Evolutionary conservation across 2,329 filamentous ascomycete species (phyloP).

Genomic region (Arthrobotrys sphaeroides): DNA sequence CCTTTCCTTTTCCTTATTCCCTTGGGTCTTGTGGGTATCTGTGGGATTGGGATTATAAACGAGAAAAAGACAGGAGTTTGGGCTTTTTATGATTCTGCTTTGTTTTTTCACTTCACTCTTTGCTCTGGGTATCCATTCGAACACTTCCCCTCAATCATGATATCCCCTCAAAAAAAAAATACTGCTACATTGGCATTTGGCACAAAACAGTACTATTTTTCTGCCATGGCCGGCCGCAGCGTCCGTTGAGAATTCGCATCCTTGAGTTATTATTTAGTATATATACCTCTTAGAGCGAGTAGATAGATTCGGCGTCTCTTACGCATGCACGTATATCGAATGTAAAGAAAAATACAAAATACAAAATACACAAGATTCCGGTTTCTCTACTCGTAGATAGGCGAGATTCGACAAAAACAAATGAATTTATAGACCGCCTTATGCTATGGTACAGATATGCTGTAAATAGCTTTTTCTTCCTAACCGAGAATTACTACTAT

Average conservation of each 20-base stretch:
- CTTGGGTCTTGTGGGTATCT: slow-evolving; percentile 4
- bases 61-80: slow-evolving; percentile 39
- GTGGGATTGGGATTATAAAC: slow-evolving; percentile 4
- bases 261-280: slow-evolving; percentile 4
- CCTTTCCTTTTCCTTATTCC: neutral
- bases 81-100: neutral
- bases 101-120: slow-evolving; percentile 24
- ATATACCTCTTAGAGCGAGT: slow-evolving; percentile 30
- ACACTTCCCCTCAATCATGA: slow-evolving; percentile 1
- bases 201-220: too few relatives aligned
- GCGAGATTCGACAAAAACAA: neutral
- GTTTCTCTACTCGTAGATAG: too few relatives aligned
- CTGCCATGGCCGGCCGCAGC: neutral
- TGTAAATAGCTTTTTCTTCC: slow-evolving; percentile 16
- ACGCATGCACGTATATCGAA: neutral
- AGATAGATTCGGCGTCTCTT: slow-evolving; percentile 19
- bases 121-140: slow-evolving; percentile 26
- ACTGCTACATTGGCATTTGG: neutral
- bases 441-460: slow-evolving; percentile 38
- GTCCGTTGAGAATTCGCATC: neutral
- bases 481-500: too few relatives aligned
- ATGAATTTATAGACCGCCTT: neutral
- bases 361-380: neutral
- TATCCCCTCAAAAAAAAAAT: neutral
- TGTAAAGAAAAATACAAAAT: neutral